Base-by-base conservation (phyloP, 805 yeast species). In the Groenewaldozyma tartarivorans region DNA sequence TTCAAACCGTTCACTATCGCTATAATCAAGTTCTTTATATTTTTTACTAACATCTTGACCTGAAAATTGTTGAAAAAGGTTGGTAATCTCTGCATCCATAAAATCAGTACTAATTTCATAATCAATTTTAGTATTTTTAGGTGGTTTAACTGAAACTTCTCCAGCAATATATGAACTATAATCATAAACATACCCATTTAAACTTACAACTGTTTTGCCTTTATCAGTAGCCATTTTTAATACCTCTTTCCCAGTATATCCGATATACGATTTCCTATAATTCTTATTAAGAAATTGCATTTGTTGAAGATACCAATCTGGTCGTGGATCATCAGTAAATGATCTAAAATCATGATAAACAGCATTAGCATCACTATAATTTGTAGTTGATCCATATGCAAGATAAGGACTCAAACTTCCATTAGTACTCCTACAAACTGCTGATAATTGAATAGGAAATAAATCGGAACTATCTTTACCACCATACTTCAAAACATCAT, bases 221-320 rank as follows among this genome's bases (percentile, higher is more conserved):
- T 59, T 38, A 13, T 49, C 40, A 3, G 49, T 41, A 4, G 49
- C 61, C 48, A 50, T 41, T 33, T 53, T 48, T 31, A 41, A 30
- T 31, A 65, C 45, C 5, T 49, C 52, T 38, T 54, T 48, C 5
- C 57, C 55, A 0, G 69, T 61, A 42, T 54, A 59, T 5, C 68
- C 69, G 26, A 63, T 49, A 41, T 60, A 63, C 13, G 63, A 57
- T 44, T 58, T 56, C 34, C 53, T 48, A 46, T 58, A 66, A 41
- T 62, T 53, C n/a, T 46, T 38, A 34, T 62, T 56, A 48, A 66
- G 49, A 35, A 51, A 56, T 17, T 48, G 39, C 64, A 65, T 61
- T 44, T 60, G 58, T 43, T 61, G 60, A 19, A 57, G 48, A 39
- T 63, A 65, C 69, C 69, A 65, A 41, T 64, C 68, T 2, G 69